Conservation (phyloP, 1,139 yeast species). For the Taiozyma sp. region DNA sequence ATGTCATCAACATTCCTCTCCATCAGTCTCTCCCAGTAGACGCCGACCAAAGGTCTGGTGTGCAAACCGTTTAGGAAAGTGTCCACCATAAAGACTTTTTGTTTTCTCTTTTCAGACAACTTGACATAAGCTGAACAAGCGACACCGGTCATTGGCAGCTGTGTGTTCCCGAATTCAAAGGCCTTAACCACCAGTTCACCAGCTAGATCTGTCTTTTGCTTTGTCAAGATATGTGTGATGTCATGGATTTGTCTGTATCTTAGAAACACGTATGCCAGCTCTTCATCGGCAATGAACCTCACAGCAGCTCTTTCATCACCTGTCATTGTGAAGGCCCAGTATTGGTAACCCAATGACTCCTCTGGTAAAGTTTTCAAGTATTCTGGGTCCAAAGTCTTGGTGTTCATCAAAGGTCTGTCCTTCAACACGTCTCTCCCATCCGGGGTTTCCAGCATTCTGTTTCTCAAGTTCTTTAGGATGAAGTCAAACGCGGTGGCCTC, state of each 20-base stretch:
- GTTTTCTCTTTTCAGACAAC: slow-evolving; percentile 46
- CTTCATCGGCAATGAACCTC: slow-evolving; percentile 80
- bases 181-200: slow-evolving; percentile 95
- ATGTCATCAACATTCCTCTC: slow-evolving; percentile 68
- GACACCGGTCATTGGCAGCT: slow-evolving; percentile 93
- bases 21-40: slow-evolving; percentile 88
- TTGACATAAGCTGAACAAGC: slow-evolving; percentile 83
- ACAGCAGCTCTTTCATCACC: slow-evolving; percentile 94
- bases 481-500: slow-evolving; percentile 81
- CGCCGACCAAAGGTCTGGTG: slow-evolving; percentile 74
- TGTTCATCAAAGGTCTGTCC: slow-evolving; percentile 81
- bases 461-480: slow-evolving; percentile 56
- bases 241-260: slow-evolving; percentile 96
- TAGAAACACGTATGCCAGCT: slow-evolving; percentile 85
- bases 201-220: slow-evolving; percentile 85
- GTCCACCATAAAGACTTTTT: slow-evolving; percentile 40
- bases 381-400: slow-evolving; percentile 60
- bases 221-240: slow-evolving; percentile 89
- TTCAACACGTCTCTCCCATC: slow-evolving; percentile 72
- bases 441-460: slow-evolving; percentile 68
- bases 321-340: slow-evolving; percentile 81
- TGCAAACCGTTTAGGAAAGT: slow-evolving; percentile 74
- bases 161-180: slow-evolving; percentile 87
- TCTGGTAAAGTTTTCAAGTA: slow-evolving; percentile 54
- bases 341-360: slow-evolving; percentile 75